phyloP scores from a whole-genome alignment of 805 yeast genomes.

The Kuraishia ogatae region DNA sequence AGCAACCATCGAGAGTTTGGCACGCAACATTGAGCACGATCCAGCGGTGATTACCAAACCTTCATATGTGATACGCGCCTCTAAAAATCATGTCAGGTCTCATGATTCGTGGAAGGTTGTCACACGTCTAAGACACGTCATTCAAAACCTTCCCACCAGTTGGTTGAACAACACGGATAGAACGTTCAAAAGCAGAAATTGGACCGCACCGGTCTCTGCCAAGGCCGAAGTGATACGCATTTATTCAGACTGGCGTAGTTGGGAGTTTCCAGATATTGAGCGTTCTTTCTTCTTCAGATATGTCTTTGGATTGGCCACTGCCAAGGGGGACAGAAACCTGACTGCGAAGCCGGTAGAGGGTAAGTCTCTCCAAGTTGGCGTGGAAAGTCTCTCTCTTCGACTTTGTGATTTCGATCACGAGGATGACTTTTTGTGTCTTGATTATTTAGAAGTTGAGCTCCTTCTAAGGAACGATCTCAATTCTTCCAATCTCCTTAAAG shows the following conservation, averaged over 20 bases:
- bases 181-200: constrained; percentile 20
- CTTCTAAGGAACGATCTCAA: background rate
- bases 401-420: constrained; percentile 19
- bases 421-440: constrained; percentile 22
- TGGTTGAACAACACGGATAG: constrained; percentile 34
- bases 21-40: constrained; percentile 58
- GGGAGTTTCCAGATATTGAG: constrained; percentile 75
- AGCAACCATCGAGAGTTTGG: constrained; percentile 29
- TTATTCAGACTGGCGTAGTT: constrained; percentile 77
- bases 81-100: constrained; percentile 65
- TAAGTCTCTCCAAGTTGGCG: constrained; percentile 14
- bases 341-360: background rate
- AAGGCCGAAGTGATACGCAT: constrained; percentile 43
- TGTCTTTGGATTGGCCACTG: constrained; percentile 30
- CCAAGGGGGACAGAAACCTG: constrained; percentile 3
- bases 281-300: constrained; percentile 44
- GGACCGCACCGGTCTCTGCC: constrained; percentile 45
- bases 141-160: constrained; percentile 43
- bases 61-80: constrained; percentile 67
- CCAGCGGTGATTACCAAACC: constrained; percentile 89
- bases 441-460: constrained; percentile 9
- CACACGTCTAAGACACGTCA: constrained; percentile 69
- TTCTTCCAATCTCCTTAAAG: background rate
- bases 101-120: constrained; percentile 84
- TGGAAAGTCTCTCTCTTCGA: constrained; percentile 22